phyloP scores from a whole-genome alignment of 306 rosid genomes.

The Malus sylvestris region DNA sequence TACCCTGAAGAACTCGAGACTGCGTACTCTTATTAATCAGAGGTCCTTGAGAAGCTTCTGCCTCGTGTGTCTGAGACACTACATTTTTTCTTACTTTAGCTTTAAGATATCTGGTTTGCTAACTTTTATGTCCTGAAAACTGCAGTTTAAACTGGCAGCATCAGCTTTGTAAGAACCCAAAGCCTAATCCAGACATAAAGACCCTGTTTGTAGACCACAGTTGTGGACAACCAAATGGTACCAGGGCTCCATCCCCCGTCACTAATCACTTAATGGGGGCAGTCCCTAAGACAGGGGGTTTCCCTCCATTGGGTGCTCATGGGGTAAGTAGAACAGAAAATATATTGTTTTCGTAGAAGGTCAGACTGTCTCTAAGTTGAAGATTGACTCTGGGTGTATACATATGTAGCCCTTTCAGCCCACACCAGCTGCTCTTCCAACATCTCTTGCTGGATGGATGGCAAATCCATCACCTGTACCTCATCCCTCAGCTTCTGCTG shows the following conservation, averaged over 20 bases:
- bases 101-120: constrained; percentile 4
- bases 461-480: constrained; percentile 82
- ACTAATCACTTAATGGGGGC: constrained; percentile 91
- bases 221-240: constrained; percentile 98
- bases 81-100: constrained; percentile 1
- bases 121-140: constrained; percentile 11
- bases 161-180: constrained; percentile 98
- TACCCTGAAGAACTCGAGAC: constrained; percentile 83
- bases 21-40: constrained; percentile 95
- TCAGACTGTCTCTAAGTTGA: constrained; percentile 1
- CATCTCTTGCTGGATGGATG: constrained; percentile 99
- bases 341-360: background rate
- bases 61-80: constrained; percentile 2
- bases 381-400: constrained; percentile 24
- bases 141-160: constrained; percentile 99
- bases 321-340: constrained; percentile 60
- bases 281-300: constrained; percentile 89
- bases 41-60: constrained; percentile 44
- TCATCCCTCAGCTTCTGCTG: constrained; percentile 93
- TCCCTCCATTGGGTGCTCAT: constrained; percentile 85
- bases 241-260: constrained; percentile 99
- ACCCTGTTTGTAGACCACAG: constrained; percentile 96
- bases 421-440: constrained; percentile 72
- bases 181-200: constrained; percentile 97
- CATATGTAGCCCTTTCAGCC: constrained; percentile 87